Conservation (phyloP, 169 alveolate genomes). For the Plasmodium berghei region DNA sequence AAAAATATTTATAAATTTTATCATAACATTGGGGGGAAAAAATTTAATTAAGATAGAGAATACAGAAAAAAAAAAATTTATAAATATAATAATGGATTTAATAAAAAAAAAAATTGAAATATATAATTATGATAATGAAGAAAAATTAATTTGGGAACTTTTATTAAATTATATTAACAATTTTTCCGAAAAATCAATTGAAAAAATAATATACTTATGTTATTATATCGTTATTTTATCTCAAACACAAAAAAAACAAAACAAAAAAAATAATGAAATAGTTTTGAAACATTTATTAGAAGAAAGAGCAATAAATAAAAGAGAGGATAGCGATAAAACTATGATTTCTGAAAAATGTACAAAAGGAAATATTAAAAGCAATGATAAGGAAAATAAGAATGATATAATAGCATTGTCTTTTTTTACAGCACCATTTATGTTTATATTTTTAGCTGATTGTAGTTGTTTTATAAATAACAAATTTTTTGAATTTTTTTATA, state of each 20-base stretch:
- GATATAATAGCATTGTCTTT: conserved; percentile 11
- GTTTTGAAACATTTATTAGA: neutral
- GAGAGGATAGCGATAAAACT: neutral
- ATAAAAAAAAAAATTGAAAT: conserved; percentile 10
- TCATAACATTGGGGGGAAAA: neutral
- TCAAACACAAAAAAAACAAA: neutral
- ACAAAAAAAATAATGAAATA: neutral
- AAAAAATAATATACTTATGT: conserved; percentile 42
- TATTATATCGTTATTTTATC: conserved; percentile 32
- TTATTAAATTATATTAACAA: conserved; percentile 18
- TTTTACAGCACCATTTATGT: conserved; percentile 43
- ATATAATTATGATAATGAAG: conserved; percentile 1
- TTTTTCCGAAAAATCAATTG: conserved; percentile 48
- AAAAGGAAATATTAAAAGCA: neutral
- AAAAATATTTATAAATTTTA: conserved; percentile 14
- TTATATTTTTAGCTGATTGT: conserved; percentile 34
- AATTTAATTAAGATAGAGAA: neutral
- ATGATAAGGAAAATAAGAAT: neutral
- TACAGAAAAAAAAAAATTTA: neutral
- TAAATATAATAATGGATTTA: conserved; percentile 10
- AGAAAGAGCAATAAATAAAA: neutral
- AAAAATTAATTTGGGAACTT: neutral
- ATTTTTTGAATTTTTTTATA: conserved; percentile 38
- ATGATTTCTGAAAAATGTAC: neutral
- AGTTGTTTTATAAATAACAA: conserved; percentile 42